Percentiles rank a stretch among this genome's conserved stretches.
Conservation (phyloP, 2,329 filamentous ascomycete genomes). For the Alternaria ventricosa region DNA sequence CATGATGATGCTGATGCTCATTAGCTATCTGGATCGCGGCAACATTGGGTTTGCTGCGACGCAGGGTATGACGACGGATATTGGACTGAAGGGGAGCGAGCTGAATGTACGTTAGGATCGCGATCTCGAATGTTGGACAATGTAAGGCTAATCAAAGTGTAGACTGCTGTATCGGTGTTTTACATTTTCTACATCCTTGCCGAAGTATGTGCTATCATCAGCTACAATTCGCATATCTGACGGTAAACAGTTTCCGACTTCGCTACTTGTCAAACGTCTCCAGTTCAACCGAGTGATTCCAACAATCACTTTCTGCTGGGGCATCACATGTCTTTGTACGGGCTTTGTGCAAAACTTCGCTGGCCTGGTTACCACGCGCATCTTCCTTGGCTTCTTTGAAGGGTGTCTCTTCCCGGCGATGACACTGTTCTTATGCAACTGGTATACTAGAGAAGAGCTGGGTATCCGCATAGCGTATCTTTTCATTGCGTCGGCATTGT, state of each 20-base stretch:
- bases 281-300: slow-evolving; percentile 45
- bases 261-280: slow-evolving; percentile 41
- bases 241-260: slow-evolving; percentile 35
- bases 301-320: slow-evolving; percentile 61
- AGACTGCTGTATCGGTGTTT: slow-evolving; percentile 40
- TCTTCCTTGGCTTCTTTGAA: slow-evolving; percentile 41
- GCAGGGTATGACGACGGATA: slow-evolving; percentile 41
- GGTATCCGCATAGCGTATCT: slow-evolving; percentile 39
- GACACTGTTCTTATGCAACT: slow-evolving; percentile 41
- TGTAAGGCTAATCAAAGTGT: too few species aligned
- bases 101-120: slow-evolving; percentile 39
- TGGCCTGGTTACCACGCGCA: slow-evolving; percentile 27
- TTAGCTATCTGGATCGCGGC: slow-evolving; percentile 43
- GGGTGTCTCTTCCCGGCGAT: slow-evolving; percentile 42
- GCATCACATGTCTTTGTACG: slow-evolving; percentile 50
- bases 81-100: slow-evolving; percentile 31
- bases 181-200: slow-evolving; percentile 48
- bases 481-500: slow-evolving; percentile 36
- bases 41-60: slow-evolving; percentile 48
- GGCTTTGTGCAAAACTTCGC: slow-evolving; percentile 30
- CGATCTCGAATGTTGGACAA: too few species aligned
- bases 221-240: too few species aligned
- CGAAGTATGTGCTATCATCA: slow-evolving; percentile 36
- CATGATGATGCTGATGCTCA: slow-evolving; percentile 46
- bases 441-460: slow-evolving; percentile 40